A percentile compares a stretch with the other conserved stretches of the same genome.
Conservation (phyloP, 176 grass and related monocot species). For the Oropetium thomaeum region DNA sequence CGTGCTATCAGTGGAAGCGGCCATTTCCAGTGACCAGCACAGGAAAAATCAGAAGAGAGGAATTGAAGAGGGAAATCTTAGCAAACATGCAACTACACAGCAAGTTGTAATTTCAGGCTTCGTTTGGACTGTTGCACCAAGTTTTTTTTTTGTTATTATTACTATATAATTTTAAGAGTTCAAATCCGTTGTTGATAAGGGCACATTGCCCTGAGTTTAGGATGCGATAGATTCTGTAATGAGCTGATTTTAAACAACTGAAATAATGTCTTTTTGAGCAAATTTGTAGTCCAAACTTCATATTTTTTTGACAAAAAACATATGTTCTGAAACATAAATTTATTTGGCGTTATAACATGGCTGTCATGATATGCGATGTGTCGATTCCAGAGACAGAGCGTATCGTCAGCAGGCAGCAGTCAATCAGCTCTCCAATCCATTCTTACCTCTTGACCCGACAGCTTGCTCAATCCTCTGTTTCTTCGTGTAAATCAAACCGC, state of each 20-base stretch:
- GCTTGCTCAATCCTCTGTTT: too few relatives aligned
- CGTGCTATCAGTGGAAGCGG: constrained; percentile 53
- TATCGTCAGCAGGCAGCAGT: too few relatives aligned
- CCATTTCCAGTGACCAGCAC: constrained; percentile 76
- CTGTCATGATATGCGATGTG: too few relatives aligned
- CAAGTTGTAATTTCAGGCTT: constrained; percentile 43
- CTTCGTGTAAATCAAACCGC: too few relatives aligned
- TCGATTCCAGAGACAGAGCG: too few relatives aligned
- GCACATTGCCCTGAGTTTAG: background rate
- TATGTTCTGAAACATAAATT: too few relatives aligned
- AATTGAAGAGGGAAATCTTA: constrained; percentile 56
- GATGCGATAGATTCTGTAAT: background rate
- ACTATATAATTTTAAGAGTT: background rate
- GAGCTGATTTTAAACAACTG: background rate
- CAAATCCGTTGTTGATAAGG: background rate
- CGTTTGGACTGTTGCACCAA: background rate
- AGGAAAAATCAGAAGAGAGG: constrained; percentile 82
- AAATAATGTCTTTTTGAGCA: background rate
- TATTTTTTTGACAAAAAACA: too few relatives aligned
- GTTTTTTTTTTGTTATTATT: background rate
- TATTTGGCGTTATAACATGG: too few relatives aligned
- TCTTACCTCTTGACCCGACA: too few relatives aligned
- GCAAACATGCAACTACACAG: constrained; percentile 48
- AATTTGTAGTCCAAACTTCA: too few relatives aligned
- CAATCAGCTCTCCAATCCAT: too few relatives aligned